phyloP scores from a whole-genome alignment of 2,329 filamentous ascomycete genomes.

The Myriosclerotinia curreyana region DNA sequence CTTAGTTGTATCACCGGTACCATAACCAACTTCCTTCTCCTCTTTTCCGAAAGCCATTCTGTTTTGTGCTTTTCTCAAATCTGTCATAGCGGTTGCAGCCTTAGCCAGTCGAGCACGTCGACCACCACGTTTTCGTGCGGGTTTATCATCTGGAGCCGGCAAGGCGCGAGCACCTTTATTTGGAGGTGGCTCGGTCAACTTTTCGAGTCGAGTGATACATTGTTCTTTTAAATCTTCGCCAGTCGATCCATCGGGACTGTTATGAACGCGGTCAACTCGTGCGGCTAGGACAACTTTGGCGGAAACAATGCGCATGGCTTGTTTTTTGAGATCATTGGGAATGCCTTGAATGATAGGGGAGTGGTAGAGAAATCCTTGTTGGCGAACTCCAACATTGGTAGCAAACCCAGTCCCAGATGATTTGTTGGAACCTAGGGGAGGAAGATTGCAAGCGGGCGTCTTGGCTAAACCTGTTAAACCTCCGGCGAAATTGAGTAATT shows the following conservation, averaged over 20 bases:
- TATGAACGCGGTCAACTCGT: slow-evolving; percentile 82
- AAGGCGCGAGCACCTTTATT: slow-evolving; percentile 86
- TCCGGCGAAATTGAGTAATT: slow-evolving; percentile 92
- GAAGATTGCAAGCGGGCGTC: slow-evolving; percentile 88
- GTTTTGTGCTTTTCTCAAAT: slow-evolving; percentile 93
- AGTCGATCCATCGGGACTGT: slow-evolving; percentile 74
- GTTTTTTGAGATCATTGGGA: slow-evolving; percentile 80
- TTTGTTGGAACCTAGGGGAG: slow-evolving; percentile 87
- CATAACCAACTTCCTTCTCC: slow-evolving; percentile 90
- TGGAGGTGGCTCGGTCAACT: slow-evolving; percentile 84
- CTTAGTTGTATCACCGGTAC: slow-evolving; percentile 76
- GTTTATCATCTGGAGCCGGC: slow-evolving; percentile 93
- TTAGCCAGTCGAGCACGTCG: slow-evolving; percentile 89
- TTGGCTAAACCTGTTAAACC: slow-evolving; percentile 86
- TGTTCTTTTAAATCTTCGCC: slow-evolving; percentile 79
- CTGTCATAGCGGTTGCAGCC: slow-evolving; percentile 95
- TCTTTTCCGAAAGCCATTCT: slow-evolving; percentile 94
- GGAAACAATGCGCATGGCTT: slow-evolving; percentile 92
- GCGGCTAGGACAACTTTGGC: slow-evolving; percentile 93
- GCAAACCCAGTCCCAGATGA: slow-evolving; percentile 76
- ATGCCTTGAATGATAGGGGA: slow-evolving; percentile 85
- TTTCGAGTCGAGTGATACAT: slow-evolving; percentile 83
- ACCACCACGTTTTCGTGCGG: slow-evolving; percentile 86
- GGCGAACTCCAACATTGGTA: slow-evolving; percentile 84
- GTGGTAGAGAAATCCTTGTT: slow-evolving; percentile 91